phyloP scores from a whole-genome alignment of 148 eudicot genomes.

The Chenopodium berlandieri region DNA sequence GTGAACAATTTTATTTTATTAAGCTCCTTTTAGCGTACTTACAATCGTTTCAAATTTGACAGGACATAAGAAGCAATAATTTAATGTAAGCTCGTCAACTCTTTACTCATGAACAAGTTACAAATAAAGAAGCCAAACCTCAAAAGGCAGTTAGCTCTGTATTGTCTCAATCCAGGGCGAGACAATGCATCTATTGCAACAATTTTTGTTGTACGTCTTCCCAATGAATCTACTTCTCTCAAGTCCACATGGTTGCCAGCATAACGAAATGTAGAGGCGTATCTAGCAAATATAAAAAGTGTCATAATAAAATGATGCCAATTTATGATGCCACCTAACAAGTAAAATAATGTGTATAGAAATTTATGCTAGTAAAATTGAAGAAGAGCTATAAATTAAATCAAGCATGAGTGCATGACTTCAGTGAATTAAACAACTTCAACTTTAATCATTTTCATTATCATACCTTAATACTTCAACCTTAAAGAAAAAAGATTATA shows the following conservation, averaged over 20 bases:
- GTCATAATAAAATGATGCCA: not conserved
- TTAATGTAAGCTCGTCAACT: not conserved
- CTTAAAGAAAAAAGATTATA: not conserved
- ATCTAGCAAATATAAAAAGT: constrained; percentile 37
- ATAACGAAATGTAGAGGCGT: constrained; percentile 79
- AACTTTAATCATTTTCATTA: not conserved
- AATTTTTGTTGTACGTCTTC: constrained; percentile 80
- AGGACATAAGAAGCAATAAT: not conserved
- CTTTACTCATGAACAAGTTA: not conserved
- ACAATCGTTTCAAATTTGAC: not conserved
- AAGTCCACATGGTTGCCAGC: constrained; percentile 63
- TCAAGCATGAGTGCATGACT: not conserved
- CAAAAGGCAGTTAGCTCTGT: constrained; percentile 50
- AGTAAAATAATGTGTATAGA: not conserved
- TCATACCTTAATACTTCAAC: not conserved
- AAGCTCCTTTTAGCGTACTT: not conserved
- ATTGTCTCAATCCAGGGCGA: constrained; percentile 69
- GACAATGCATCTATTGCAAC: constrained; percentile 81
- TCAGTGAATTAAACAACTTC: not conserved
- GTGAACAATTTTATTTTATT: not conserved
- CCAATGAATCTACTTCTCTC: constrained; percentile 50
- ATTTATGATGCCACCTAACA: not conserved
- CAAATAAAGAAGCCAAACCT: constrained; percentile 38
- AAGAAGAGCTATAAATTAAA: not conserved
- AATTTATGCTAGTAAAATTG: not conserved